Percentiles rank a stretch among this genome's conserved stretches.
These are phyloP conservation scores for Striga hermonthica DNA, from an alignment of 305 asterid genomes.

Conservation along the genomic window DNA sequence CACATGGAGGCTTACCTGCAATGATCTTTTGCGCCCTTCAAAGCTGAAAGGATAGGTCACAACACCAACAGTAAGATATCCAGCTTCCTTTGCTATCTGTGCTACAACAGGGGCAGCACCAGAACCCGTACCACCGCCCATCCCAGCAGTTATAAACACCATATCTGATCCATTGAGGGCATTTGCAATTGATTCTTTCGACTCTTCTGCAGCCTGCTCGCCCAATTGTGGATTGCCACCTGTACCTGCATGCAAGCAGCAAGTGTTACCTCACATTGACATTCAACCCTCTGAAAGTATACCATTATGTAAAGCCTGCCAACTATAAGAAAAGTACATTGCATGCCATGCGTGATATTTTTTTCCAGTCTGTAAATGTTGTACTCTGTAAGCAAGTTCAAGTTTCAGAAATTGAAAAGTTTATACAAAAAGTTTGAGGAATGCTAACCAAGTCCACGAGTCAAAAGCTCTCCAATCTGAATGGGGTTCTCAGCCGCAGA, in stretches of 20 bases:
- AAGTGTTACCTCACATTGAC: constrained; percentile 18
- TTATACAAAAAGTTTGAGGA: constrained; percentile 21
- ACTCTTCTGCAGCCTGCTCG: constrained; percentile 95
- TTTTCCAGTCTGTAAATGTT: neutral
- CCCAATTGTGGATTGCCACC: constrained; percentile 92
- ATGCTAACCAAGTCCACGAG: constrained; percentile 86
- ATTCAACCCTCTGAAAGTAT: constrained; percentile 11
- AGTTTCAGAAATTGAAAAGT: neutral
- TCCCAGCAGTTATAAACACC: constrained; percentile 98
- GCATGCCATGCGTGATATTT: neutral
- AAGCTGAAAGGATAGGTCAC: constrained; percentile 94
- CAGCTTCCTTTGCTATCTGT: constrained; percentile 84
- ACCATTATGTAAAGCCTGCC: constrained; percentile 24
- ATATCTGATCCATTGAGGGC: constrained; percentile 93
- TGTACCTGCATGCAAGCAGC: constrained; percentile 60
- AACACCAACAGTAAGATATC: constrained; percentile 91
- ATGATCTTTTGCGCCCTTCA: constrained; percentile 89
- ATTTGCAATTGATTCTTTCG: constrained; percentile 82
- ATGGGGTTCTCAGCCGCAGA: constrained; percentile 76
- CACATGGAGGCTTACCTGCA: constrained; percentile 54
- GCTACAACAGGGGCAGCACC: constrained; percentile 99
- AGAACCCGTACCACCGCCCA: constrained; percentile 99
- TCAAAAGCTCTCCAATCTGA: constrained; percentile 94
- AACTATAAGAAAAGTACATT: constrained; percentile 7
- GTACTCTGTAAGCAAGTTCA: constrained; percentile 6